phyloP scores from a whole-genome alignment of 1,284 basidiomycete genomes.

The Microbotryum lychnidis-dioicae region DNA sequence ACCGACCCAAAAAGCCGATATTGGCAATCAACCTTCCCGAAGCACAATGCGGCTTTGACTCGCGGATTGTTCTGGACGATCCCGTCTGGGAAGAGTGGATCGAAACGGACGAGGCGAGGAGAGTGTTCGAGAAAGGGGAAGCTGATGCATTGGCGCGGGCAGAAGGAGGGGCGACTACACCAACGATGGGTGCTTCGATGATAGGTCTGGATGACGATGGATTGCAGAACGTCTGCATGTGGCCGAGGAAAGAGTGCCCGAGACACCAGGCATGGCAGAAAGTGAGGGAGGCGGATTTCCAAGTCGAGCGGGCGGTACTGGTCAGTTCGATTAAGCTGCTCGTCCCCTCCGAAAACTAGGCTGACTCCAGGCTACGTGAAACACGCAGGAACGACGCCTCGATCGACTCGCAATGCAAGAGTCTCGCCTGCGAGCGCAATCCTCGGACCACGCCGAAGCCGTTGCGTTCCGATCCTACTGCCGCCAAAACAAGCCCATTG shows the following conservation, averaged over 20 bases:
- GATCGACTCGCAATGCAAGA: constrained; percentile 5
- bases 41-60: constrained; percentile 68
- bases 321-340: constrained; percentile 13
- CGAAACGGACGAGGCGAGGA: constrained; percentile 6
- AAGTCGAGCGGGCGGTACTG: constrained; percentile 51
- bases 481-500: background rate
- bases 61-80: constrained; percentile 68
- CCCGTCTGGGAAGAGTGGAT: constrained; percentile 44
- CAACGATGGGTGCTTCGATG: constrained; percentile 12
- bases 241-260: constrained; percentile 61
- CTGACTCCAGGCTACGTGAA: background rate
- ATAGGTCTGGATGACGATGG: constrained; percentile 47
- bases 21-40: constrained; percentile 10
- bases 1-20: constrained; percentile 13
- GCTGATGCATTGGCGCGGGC: constrained; percentile 38
- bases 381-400: constrained; percentile 15
- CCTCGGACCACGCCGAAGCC: constrained; percentile 15
- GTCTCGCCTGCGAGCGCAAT: background rate
- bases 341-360: background rate
- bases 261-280: constrained; percentile 73
- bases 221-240: constrained; percentile 52
- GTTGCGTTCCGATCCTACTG: constrained; percentile 13
- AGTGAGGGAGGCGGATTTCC: constrained; percentile 59
- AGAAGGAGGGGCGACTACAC: background rate
- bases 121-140: constrained; percentile 53